Base-by-base conservation (phyloP, 179 eudicot species). In the Silene noctiflora region DNA sequence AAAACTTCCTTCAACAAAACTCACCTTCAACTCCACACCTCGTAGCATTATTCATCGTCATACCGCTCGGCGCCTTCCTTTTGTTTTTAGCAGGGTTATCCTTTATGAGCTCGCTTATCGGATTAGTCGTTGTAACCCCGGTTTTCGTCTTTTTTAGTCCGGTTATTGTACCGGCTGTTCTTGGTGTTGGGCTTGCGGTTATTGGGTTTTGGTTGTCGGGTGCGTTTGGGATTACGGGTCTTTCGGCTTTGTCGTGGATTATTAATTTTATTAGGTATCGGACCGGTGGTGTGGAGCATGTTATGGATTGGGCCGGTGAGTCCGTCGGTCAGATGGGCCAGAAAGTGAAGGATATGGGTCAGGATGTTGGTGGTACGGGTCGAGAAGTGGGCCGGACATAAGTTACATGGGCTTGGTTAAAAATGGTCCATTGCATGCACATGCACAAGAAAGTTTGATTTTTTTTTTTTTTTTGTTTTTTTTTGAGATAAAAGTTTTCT, bases 311-410 rank as follows among this genome's bases (percentile, higher is more conserved):
- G 84, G 73, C 80, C 81, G 22, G 46, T 67, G 97, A 91, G 10
- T 56, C 74, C 74, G 89, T 83, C 6, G 79, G 75, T 0, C 67
- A 63, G 5, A 84, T 82, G 65, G 93, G 96, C 1, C 93, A 91
- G 82, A 91, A 89, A 79, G 85, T 90, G 0, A 91, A 86, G 86
- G 93, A 91, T 5, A 84, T 76, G 58, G 93, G 93, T 8, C 88
- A 89, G 73, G 76, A 83, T 59, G 79, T 88, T 42, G 80, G 87
- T 86, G 67, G 58, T 42, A 88, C 81, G 84, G 90, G 85, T 61
- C 85, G 80, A 76, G 89, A 87, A 35, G 65, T 33, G 12, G 78
- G 72, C 17, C 74, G 84, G 69, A 70, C 78, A 35, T 77, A 8
- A 39, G 11, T 39, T 39, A 7, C 3, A 39, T 39, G 46, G 46